Percentiles rank a stretch among this genome's conserved stretches.
These are phyloP conservation scores for Earliella scabrosa DNA, from an alignment of 1,284 basidiomycete genomes.

Conservation along the genomic window DNA sequence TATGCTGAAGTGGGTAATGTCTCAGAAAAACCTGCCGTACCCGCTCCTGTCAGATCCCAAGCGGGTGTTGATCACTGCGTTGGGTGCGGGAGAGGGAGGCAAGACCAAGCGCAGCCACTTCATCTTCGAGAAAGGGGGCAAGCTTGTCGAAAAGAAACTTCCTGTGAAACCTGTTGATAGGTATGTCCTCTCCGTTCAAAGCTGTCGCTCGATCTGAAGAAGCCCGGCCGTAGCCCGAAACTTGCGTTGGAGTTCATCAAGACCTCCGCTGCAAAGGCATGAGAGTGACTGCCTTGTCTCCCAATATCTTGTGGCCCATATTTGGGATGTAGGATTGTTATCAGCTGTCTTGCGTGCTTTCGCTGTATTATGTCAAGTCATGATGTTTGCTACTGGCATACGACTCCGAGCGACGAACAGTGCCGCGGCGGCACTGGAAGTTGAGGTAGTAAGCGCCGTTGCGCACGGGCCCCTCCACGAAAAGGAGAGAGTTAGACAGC, in stretches of 20 bases:
- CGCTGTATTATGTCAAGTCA: background rate
- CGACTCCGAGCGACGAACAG: too few relatives aligned
- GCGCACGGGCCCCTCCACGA: too few relatives aligned
- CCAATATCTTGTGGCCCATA: background rate
- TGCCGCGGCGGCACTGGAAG: too few relatives aligned
- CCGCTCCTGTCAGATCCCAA: constrained; percentile 88
- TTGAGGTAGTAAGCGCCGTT: too few relatives aligned
- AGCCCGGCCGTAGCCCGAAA: constrained; percentile 16
- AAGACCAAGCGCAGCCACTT: constrained; percentile 91
- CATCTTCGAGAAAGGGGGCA: constrained; percentile 88
- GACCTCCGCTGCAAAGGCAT: constrained; percentile 6
- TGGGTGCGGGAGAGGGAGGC: constrained; percentile 83
- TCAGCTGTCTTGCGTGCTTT: constrained; percentile 14
- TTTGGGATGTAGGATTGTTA: constrained; percentile 7
- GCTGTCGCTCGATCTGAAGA: background rate
- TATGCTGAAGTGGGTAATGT: background rate
- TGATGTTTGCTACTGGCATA: too few relatives aligned
- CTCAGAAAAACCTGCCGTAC: constrained; percentile 82
- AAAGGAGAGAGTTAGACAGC: too few relatives aligned
- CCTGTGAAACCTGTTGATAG: constrained; percentile 86
- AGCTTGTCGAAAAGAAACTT: constrained; percentile 79
- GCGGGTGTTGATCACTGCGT: constrained; percentile 73
- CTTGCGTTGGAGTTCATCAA: constrained; percentile 33
- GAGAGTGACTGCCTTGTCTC: background rate
- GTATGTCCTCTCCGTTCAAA: constrained; percentile 40